Base-by-base conservation (phyloP, 768 basidiomycete genomes). In the Lentinula sp. region DNA sequence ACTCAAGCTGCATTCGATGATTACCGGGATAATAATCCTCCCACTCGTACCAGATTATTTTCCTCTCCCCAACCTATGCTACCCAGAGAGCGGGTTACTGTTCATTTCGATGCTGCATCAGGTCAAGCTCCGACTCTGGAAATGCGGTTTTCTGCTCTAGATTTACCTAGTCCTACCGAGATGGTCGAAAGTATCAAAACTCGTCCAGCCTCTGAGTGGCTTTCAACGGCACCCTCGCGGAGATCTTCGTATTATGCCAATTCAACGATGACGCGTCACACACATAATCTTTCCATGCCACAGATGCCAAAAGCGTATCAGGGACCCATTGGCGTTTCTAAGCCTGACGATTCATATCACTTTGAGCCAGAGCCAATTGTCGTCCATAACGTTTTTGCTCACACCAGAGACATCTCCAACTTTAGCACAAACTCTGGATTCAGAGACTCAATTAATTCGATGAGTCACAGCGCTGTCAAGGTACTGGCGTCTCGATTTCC, bases 401-500 rank as follows among this genome's bases (percentile, higher is more conserved):
- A 51, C 15, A 32, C 50, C 50, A 51, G 50, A 51, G 34, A 51
- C 39, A 18, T 42, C 43, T 52, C 48, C 21, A 31, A 43, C 28
- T 28, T 51, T 10, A 49, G 49, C 9, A 5, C 59, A 23, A n/a
- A 45, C 13, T 58, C 21, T 45, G 32, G 61, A 71, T 65, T 69
- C 73, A 61, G 69, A 70, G n/a, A 71, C 71, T 75, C 78, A 37
- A 67, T 70, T 2, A 80, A 83, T 61, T 76, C 74, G 23, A 62
- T 81, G 28, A 70, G 2, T 18, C 13, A 48, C 37, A 37, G 74
- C 65, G 72, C 77, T 18, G 77, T 86, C 37, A 79, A 77, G 18
- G 81, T 83, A 39, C 72, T 86, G 57, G 76, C 83, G 5, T 63
- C 70, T 42, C 80, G 79, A 69, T 88, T 87, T 71, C 84, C 86